Evolutionary conservation across 257 asterid genomes (phyloP).

Genomic region (Solanum rostratum): DNA sequence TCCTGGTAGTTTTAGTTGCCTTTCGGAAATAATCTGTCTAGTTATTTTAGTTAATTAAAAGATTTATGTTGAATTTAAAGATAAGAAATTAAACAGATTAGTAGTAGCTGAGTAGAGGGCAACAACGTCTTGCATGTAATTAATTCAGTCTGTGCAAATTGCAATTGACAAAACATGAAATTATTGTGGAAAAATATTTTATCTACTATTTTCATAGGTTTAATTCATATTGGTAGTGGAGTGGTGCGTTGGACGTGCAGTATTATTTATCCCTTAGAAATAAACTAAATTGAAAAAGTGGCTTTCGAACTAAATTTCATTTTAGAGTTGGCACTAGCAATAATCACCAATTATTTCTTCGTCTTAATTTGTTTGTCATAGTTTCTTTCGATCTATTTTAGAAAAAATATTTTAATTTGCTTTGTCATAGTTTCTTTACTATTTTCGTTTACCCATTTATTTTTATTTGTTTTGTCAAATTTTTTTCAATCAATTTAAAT

Average conservation of each 20-base stretch:
- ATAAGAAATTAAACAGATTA: background rate
- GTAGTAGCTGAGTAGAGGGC: background rate
- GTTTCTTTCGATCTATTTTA: too few relatives aligned
- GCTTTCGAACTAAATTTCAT: background rate
- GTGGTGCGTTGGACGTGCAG: background rate
- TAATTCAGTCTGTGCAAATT: background rate
- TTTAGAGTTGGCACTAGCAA: background rate
- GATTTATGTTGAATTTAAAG: background rate
- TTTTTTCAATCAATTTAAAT: too few relatives aligned
- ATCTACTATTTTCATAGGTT: background rate
- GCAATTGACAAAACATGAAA: background rate
- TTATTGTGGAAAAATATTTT: background rate
- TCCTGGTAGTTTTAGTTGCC: background rate
- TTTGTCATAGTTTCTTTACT: too few relatives aligned
- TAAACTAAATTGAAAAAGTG: background rate
- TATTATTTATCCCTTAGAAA: background rate
- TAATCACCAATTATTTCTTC: background rate
- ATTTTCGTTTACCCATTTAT: too few relatives aligned
- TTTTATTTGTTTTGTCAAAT: too few relatives aligned
- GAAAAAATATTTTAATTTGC: too few relatives aligned
- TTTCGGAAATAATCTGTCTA: fast-evolving
- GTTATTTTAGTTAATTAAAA: background rate
- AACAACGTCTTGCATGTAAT: background rate
- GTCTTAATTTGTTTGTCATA: too few relatives aligned
- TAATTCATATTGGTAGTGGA: background rate